phyloP scores from a whole-genome alignment of 768 basidiomycete species.

The Rhodocollybia butyracea region DNA sequence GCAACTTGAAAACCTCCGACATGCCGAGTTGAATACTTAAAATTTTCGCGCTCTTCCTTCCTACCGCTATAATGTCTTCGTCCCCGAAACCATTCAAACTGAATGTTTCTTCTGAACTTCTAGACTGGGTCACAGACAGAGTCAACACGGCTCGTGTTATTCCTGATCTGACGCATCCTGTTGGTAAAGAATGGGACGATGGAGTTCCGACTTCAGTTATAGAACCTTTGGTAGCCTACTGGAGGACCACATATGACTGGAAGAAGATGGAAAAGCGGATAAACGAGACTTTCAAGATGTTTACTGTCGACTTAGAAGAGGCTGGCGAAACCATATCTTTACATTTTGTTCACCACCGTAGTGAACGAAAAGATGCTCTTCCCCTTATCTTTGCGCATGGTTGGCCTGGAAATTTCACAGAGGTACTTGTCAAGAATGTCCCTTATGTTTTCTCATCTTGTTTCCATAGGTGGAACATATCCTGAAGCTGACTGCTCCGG shows the following conservation, averaged over 20 bases:
- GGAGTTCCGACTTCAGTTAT: slow-evolving; percentile 41
- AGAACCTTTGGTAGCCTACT: slow-evolving; percentile 39
- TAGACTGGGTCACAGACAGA: slow-evolving; percentile 38
- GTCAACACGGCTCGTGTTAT: slow-evolving; percentile 38
- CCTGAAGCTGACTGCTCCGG: slow-evolving; percentile 24
- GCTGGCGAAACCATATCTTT: slow-evolving; percentile 42
- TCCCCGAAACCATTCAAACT: slow-evolving; percentile 35
- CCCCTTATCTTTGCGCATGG: slow-evolving; percentile 57
- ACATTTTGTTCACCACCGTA: slow-evolving; percentile 52
- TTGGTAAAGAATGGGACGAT: slow-evolving; percentile 43
- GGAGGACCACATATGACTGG: slow-evolving; percentile 50
- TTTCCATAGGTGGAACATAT: slow-evolving; percentile 23
- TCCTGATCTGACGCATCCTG: slow-evolving; percentile 43
- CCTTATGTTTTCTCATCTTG: not conserved
- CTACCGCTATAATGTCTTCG: not conserved
- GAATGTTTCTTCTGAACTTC: slow-evolving; percentile 30
- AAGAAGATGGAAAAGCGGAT: slow-evolving; percentile 41
- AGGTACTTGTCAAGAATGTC: slow-evolving; percentile 18
- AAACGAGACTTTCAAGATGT: slow-evolving; percentile 48
- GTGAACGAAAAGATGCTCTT: slow-evolving; percentile 35
- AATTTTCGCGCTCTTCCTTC: not conserved
- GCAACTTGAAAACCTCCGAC: too few relatives aligned
- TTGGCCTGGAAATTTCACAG: slow-evolving; percentile 40
- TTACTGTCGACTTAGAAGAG: slow-evolving; percentile 46
- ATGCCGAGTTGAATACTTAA: too few relatives aligned